Evolutionary conservation across 1,284 basidiomycete species (phyloP).

Genomic region (Ceratobasidium sp.): DNA sequence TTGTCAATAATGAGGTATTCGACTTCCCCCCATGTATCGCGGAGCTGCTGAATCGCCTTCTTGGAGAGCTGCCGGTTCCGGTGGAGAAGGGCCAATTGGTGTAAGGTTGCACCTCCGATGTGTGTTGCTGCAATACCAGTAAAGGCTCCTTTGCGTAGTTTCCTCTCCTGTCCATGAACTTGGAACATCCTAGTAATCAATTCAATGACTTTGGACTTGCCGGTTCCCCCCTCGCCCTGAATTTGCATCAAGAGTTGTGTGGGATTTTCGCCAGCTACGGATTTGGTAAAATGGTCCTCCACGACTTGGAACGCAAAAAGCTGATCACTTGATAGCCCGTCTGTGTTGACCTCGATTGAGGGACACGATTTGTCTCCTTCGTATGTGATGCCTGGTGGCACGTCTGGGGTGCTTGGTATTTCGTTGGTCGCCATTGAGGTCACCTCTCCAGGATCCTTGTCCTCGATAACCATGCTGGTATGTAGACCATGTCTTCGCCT

Average conservation of each 20-base stretch:
- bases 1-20: slow-evolving; percentile 52
- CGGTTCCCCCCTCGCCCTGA: slow-evolving; percentile 46
- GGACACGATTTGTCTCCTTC: too few relatives aligned
- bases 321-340: too few relatives aligned
- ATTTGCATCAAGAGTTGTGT: slow-evolving; percentile 43
- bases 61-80: not conserved
- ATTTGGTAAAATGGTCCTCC: too few relatives aligned
- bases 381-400: too few relatives aligned
- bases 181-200: slow-evolving; percentile 29
- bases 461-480: too few relatives aligned
- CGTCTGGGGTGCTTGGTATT: too few relatives aligned
- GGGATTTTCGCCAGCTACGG: not conserved
- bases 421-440: too few relatives aligned
- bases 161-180: not conserved
- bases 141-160: slow-evolving; percentile 56
- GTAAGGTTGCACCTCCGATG: slow-evolving; percentile 57
- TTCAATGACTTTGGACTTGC: slow-evolving; percentile 45
- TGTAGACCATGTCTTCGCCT: too few relatives aligned
- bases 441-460: too few relatives aligned
- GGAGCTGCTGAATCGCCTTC: not conserved
- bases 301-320: too few relatives aligned
- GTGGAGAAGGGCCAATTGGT: slow-evolving; percentile 46
- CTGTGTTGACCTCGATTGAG: too few relatives aligned
- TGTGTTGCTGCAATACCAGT: slow-evolving; percentile 58
- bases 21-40: slow-evolving; percentile 45